These are phyloP conservation scores for Cornus suecica DNA, from an alignment of 148 eudicot genomes.

Conservation along the genomic window DNA sequence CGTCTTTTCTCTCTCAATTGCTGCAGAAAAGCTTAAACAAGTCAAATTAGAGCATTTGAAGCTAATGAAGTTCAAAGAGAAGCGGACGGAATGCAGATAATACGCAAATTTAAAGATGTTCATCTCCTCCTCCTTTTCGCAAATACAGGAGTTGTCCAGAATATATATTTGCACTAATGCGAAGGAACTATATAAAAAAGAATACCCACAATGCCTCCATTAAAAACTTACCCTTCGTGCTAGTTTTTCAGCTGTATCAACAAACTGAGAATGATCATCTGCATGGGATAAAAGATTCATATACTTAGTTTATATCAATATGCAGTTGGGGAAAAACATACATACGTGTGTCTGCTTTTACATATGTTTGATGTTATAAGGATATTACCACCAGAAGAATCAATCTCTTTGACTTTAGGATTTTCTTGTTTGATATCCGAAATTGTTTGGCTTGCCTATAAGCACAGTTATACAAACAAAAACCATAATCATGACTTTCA, in stretches of 20 bases:
- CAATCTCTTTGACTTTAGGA: slow-evolving; percentile 38
- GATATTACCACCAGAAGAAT: slow-evolving; percentile 37
- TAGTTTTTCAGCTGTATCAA: slow-evolving; percentile 61
- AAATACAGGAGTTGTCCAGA: background rate
- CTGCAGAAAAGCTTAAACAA: slow-evolving; percentile 40
- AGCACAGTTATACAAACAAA: slow-evolving; percentile 11
- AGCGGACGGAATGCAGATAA: background rate
- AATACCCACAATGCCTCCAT: slow-evolving; percentile 5
- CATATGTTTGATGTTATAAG: background rate
- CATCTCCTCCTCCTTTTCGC: background rate
- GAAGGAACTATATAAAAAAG: slow-evolving; percentile 4
- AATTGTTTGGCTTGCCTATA: slow-evolving; percentile 36
- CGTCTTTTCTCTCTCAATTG: slow-evolving; percentile 73
- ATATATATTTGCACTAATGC: background rate
- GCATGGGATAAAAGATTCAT: slow-evolving; percentile 19
- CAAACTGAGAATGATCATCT: slow-evolving; percentile 48
- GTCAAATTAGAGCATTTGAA: background rate
- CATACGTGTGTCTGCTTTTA: too few relatives aligned
- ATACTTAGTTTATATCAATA: background rate
- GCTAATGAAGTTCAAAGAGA: background rate
- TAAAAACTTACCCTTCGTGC: slow-evolving; percentile 63
- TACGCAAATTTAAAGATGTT: background rate
- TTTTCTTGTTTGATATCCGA: slow-evolving; percentile 41
- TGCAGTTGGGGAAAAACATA: background rate
- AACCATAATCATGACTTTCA: slow-evolving; percentile 12